These are phyloP conservation scores for Cystobasidium sp. DNA, from an alignment of 1,284 basidiomycete genomes.

Conservation along the genomic window DNA sequence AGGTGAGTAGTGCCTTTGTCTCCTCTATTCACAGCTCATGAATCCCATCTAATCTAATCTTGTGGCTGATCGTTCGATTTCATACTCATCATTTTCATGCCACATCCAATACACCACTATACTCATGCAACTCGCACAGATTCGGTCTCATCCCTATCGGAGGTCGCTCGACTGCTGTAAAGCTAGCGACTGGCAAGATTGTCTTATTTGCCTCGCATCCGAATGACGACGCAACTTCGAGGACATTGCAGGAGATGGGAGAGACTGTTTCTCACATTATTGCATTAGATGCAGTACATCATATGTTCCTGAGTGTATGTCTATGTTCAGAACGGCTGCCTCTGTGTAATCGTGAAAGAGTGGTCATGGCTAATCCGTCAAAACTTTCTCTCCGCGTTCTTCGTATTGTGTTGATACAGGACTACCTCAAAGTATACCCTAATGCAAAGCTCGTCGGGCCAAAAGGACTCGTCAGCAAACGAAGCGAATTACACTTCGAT, in stretches of 20 bases:
- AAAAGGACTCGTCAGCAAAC: conserved; percentile 63
- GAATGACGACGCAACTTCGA: conserved; percentile 71
- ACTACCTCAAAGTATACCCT: conserved; percentile 76
- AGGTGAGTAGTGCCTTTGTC: conserved; percentile 10
- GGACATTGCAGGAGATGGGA: conserved; percentile 72
- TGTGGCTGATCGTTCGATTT: conserved; percentile 12
- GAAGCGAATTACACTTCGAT: conserved; percentile 62
- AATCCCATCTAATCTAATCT: too few species aligned
- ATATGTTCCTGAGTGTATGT: conserved; percentile 66
- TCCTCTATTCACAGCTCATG: too few species aligned
- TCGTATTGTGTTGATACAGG: conserved; percentile 58
- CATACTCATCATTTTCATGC: not conserved
- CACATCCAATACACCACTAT: not conserved
- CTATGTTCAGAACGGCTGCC: not conserved
- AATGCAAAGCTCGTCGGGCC: conserved; percentile 74
- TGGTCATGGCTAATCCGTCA: not conserved
- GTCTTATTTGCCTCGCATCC: conserved; percentile 88
- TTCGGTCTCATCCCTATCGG: conserved; percentile 56
- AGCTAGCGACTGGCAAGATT: conserved; percentile 70
- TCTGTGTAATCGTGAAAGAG: too few species aligned
- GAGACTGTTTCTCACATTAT: conserved; percentile 76
- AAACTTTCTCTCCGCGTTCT: not conserved
- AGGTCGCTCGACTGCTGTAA: conserved; percentile 56
- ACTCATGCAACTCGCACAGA: conserved; percentile 25
- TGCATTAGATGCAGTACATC: conserved; percentile 68